Evolutionary conservation across 1,284 basidiomycete species (phyloP), one percentile per base, ranked within the genome.

Genomic region (Schizophyllum commune): DNA sequence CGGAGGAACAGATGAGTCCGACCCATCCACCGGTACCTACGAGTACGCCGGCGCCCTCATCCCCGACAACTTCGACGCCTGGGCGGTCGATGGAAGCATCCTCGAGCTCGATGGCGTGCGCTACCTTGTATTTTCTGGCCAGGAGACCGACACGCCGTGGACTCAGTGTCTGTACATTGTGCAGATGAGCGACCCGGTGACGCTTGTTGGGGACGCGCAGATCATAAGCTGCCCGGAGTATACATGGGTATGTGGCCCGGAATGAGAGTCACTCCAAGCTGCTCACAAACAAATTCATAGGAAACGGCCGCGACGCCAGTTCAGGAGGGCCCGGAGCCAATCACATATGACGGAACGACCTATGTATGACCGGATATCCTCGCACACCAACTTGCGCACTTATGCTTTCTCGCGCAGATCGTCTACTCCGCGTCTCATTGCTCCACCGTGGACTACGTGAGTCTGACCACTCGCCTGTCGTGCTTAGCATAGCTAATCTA

Each of bases 81-180:
- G 66, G 66, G 66, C 66, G 19, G 65, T 67, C 52, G 66, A 67
- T 39, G 66, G 66, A 0, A 62, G 59, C 22, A 65, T 68, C 56
- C 59, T 68, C 13, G 57, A 65, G 33, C 52, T 68, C 52, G 60
- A 58, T 20, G 61, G 56, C 55, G 55, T 57, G 22, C 61, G 60
- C 15, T 68, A 68, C 34, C 60, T 68, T 19, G 56, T 68, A 7
- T 68, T 65, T 53, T 66, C 65, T 5, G 65, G 65, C 5, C 55
- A 57, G 53, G 60, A 59, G 32, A 64, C 62, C 4, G 52, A 39
- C 19, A 59, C 58, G 20, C 60, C 60, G 19, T 66, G 65, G 66
- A 68, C 62, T 1, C 66, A 67, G 56, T 66, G 65, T 53, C 8
- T 47, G 39, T 47, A 47, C 8, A 47, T 47, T 17, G 9, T 17